Base-by-base conservation (phyloP, 192 early-diverging fungal genomes). In the Diversispora epigaea region DNA sequence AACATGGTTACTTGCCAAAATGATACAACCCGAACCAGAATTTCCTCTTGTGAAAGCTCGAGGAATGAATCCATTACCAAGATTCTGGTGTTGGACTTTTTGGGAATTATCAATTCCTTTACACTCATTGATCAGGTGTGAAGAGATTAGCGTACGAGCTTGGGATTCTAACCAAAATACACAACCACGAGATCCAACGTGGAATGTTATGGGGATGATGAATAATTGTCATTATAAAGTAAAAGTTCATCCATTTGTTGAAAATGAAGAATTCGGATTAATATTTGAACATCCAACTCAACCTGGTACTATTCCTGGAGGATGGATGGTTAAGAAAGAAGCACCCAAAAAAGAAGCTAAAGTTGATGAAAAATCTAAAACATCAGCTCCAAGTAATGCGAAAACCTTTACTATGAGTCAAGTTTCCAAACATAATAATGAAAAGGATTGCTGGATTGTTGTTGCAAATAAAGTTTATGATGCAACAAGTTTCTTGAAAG, bases 191-290 rank as follows among this genome's bases (percentile, higher is more conserved):
- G 70, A 87, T 17, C 47, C 81, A 49, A 88, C 84, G 14, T 91
- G 90, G 90, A 92, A 92, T 70, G 73, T 92, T 14, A 86, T 91
- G 86, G 90, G 91, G 40, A 92, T 92, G 90, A 89, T 91, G 88
- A 91, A 92, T 77, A 91, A 87, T 56, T 80, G 85, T 49, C 88
- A 85, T 83, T 89, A 77, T 77, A 77, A 82, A 39, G 80, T 90
- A 39, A 82, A 83, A 50, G 76, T 89, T 44, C 69, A 86, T 60
- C n/a, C 77, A 9, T 32, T 32, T 46, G 40, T 70, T 39, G 44
- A 70, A 25, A 47, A 40, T 12, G 71, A 77, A 10, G 71, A 78
- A 45, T 63, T 58, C n/a, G 21, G 19, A 3, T 62, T 79, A 7
- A 46, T 66, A 4, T 89, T 90, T 69, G 75, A 75, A 17, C 89